Percentiles rank a stretch among this genome's conserved stretches.
phyloP scores from a whole-genome alignment of 148 eudicot genomes.

The Rhododendron williamsianum region DNA sequence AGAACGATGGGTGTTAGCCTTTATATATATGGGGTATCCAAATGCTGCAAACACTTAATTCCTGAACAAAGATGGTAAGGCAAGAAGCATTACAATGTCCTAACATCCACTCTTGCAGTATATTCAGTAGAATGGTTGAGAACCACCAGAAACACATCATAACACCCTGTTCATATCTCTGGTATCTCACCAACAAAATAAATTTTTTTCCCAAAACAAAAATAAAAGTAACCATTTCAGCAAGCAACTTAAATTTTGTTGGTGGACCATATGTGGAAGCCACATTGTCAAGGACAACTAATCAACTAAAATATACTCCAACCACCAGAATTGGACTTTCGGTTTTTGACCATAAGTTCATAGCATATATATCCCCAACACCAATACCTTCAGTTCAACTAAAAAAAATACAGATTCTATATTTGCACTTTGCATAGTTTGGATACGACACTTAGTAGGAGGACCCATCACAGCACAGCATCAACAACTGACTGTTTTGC shows the following conservation, averaged over 20 bases:
- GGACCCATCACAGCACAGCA: background rate
- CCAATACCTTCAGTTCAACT: background rate
- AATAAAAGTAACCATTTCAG: background rate
- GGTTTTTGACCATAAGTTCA: background rate
- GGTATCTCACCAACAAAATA: background rate
- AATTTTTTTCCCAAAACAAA: background rate
- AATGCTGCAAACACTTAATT: background rate
- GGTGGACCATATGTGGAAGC: background rate
- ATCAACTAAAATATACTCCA: background rate
- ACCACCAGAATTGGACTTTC: background rate
- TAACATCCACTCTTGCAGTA: background rate
- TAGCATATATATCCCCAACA: background rate
- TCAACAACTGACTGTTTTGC: background rate
- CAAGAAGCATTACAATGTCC: background rate
- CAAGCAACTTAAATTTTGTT: background rate
- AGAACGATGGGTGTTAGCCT: background rate
- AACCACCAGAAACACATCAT: background rate
- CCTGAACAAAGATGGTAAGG: background rate
- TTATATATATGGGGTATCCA: background rate
- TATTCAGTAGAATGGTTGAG: background rate
- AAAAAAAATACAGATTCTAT: background rate
- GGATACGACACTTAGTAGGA: background rate
- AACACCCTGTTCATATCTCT: background rate
- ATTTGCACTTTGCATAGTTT: background rate
- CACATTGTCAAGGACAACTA: background rate